Evolutionary conservation across 352 stramenopile genomes (phyloP).

Genomic region (Globisporangium alternatum): DNA sequence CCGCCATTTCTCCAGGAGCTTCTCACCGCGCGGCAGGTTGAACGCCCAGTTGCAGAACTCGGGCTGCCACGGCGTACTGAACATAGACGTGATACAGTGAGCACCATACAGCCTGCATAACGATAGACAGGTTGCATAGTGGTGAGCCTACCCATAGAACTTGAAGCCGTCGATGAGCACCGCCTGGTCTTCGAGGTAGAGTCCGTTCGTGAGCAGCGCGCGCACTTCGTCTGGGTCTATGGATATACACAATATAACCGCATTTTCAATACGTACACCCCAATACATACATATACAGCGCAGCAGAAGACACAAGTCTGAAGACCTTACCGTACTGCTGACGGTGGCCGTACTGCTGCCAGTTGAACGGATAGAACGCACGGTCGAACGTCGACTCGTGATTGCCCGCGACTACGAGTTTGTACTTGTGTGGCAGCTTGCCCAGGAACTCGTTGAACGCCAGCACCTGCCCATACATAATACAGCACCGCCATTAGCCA

Average conservation of each 20-base stretch:
- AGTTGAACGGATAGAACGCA: constrained; percentile 62
- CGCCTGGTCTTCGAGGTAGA: constrained; percentile 77
- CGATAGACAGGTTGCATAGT: neutral
- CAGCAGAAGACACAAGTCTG: too few relatives aligned
- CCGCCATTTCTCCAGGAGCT: constrained; percentile 42
- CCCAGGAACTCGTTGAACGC: constrained; percentile 73
- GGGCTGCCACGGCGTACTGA: constrained; percentile 57
- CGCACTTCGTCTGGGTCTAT: constrained; percentile 66
- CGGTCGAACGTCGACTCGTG: constrained; percentile 82
- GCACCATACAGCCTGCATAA: constrained; percentile 1
- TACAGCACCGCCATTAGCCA: too few relatives aligned
- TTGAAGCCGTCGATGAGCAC: constrained; percentile 71
- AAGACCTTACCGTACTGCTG: constrained; percentile 43
- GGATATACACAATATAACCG: neutral
- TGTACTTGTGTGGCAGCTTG: constrained; percentile 67
- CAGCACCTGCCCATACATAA: constrained; percentile 21
- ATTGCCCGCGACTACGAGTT: constrained; percentile 79
- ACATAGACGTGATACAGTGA: neutral
- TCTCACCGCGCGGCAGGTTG: constrained; percentile 52
- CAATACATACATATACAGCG: neutral
- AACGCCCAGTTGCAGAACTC: constrained; percentile 87
- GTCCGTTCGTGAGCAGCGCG: constrained; percentile 63
- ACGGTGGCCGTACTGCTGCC: constrained; percentile 68
- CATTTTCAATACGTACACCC: too few relatives aligned
- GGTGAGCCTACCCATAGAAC: constrained; percentile 53